Base-by-base conservation (phyloP, 139 green algal species). In the Chlamydomonas asymmetrica region DNA sequence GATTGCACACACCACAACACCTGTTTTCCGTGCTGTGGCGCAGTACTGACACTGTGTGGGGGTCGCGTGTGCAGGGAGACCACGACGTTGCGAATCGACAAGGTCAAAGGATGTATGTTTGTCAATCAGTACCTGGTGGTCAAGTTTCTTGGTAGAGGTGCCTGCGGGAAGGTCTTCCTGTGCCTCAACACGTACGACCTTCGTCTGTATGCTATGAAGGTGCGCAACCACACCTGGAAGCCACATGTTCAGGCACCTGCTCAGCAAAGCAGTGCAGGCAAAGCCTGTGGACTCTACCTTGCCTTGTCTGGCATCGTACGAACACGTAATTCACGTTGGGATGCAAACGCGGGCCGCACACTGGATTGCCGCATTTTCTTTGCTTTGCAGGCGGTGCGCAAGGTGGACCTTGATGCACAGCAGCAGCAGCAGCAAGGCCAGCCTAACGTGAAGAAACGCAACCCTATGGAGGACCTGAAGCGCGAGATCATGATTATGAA, bases 121-220 rank as follows among this genome's bases (percentile, higher is more conserved):
- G 84, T 95, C 18, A 97, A 97, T 60, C 87, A 95, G 71, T 97
- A 94, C 81, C 63, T 94, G 56, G 85, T 97, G 39, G 84, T 97
- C 52, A 93, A 93, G 80, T 95, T 91, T 78, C 73, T 97, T 39
- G 92, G 92, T 18, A 64, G 81, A 20, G 92, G 92, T 6, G 88
- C 87, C 13, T 93, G 81, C 50, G 92, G 92, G 29, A 91, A 91
- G 40, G 92, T 97, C 7, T 95, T 92, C 79, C 82, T 97, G 29
- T 93, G 87, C 87, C 84, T 97, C 65, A 88, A 94, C 75, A 88
- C 91, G 5, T 66, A 85, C 4, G 88, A 93, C 77, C 83, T 87
- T 29, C 73, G 76, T 2, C 80, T 97, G 34, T 95, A 95, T 75
- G 92, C 92, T 10, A 89, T 95, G 70, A 97, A 96, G 87, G 89